Percentiles rank a stretch among this genome's conserved stretches.
These are phyloP conservation scores for Salix caprea DNA, from an alignment of 345 rosid genomes.

Conservation along the genomic window DNA sequence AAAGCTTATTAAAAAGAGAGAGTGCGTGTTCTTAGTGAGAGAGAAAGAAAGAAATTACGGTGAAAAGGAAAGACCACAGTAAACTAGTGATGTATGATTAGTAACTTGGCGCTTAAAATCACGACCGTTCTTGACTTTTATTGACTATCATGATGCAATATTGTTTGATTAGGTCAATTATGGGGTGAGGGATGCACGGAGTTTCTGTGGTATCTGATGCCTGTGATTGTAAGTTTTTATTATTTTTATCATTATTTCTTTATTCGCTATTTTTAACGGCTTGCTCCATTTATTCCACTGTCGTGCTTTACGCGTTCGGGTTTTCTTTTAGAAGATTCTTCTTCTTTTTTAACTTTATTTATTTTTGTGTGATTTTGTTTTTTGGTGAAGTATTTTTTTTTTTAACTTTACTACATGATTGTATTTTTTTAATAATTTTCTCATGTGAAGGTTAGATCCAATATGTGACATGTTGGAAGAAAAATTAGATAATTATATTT, in stretches of 20 bases:
- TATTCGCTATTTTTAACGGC: neutral
- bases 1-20: neutral
- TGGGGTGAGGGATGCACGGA: neutral
- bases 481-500: too few species aligned
- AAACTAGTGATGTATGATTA: neutral
- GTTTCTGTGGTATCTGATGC: neutral
- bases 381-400: too few species aligned
- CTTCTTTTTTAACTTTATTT: neutral
- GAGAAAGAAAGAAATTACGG: slow-evolving; percentile 6
- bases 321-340: neutral
- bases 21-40: neutral
- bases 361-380: neutral
- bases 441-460: too few species aligned
- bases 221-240: neutral
- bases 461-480: too few species aligned
- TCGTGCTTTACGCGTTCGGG: slow-evolving; percentile 14
- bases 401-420: too few species aligned
- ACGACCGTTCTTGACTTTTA: neutral
- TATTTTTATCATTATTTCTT: too few species aligned
- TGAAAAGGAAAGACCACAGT: slow-evolving; percentile 8
- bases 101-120: neutral
- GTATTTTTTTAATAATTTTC: too few species aligned
- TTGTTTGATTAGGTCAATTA: neutral
- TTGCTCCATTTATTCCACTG: slow-evolving; percentile 8
- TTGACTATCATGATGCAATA: neutral